A percentile compares a stretch with the other conserved stretches of the same genome.
phyloP scores from a whole-genome alignment of 495 filamentous ascomycete genomes.

The Lasiosphaeris hirsuta region DNA sequence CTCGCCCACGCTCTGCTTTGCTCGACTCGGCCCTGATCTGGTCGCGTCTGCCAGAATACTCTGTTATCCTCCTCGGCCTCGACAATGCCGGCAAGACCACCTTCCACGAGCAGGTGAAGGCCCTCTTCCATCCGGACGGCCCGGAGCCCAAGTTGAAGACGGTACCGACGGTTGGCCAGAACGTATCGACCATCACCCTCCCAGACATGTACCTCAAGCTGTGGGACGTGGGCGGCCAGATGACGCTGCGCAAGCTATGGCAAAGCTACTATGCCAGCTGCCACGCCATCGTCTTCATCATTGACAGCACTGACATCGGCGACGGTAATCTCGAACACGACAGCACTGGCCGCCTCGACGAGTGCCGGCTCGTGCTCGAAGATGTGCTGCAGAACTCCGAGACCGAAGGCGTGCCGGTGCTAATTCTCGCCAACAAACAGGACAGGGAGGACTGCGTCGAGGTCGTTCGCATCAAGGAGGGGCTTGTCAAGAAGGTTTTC shows the following conservation, averaged over 20 bases:
- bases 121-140: constrained; percentile 69
- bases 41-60: constrained; percentile 67
- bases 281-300: constrained; percentile 95
- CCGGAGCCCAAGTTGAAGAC: constrained; percentile 63
- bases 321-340: constrained; percentile 64
- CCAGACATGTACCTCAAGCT: constrained; percentile 95
- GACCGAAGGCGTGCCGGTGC: constrained; percentile 82
- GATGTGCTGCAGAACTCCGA: constrained; percentile 79
- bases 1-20: not conserved
- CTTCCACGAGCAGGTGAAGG: constrained; percentile 92
- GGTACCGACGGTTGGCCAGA: constrained; percentile 96
- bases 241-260: constrained; percentile 85
- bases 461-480: constrained; percentile 95
- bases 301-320: constrained; percentile 89
- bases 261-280: constrained; percentile 90
- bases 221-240: constrained; percentile 96
- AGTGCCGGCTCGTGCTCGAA: constrained; percentile 86
- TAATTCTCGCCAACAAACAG: constrained; percentile 96
- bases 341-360: constrained; percentile 65
- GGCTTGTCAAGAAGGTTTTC: constrained; percentile 87
- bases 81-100: constrained; percentile 99
- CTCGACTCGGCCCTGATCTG: not conserved
- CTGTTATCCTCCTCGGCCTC: constrained; percentile 91
- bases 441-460: constrained; percentile 97
- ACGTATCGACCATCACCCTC: constrained; percentile 83